Base-by-base conservation (phyloP, 2,329 filamentous ascomycete genomes). In the Sclerotinia sclerotiorum region DNA sequence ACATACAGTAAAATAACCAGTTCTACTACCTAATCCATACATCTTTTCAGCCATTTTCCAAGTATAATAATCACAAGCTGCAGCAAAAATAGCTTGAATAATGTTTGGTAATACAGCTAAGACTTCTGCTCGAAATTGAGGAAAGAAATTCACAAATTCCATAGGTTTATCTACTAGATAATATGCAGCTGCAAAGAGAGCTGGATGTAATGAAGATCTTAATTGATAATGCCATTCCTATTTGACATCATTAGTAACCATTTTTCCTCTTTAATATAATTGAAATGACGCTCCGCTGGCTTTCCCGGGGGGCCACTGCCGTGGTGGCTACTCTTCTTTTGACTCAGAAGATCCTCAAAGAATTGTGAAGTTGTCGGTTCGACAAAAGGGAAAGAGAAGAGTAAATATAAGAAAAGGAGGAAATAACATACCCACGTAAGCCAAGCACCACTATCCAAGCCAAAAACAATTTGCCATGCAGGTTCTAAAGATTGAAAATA, bases 401-500 rank as follows among this genome's bases (percentile, higher is more conserved):
- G 27, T n/a, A 15, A n/a, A 48, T 21, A 13, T 10, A 1, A 1
- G 24, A 2, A 39, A 61, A 15, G 13, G 10, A 5, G 46, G 8
- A 46, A 19, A 35, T 2, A 3, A 81, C 85, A 76, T 84, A 97
- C 94, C 95, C 95, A 99, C 71, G 95, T 99, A 76, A 97, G 85
- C 92, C 94, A 99, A 39, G 94, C 92, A 71, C 91, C 91, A 79
- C 89, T 91, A 19, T 84, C 78, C 2, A 82, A 76, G 29, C 94
- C 94, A 83, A 97, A 97, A 3, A 91, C 91, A 67, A 95, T 84
- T 75, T 89, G 84, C 94, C 94, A 98, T 73, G 95, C 95, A 65
- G 95, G 94, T 81, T 99, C 95, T 56, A 98, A 86, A 1, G 93
- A 91, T 78, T 99, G 95, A 77, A 95, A 99, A 82, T 92, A 98